phyloP scores from a whole-genome alignment of 108 stramenopile genomes.

The Cyclotella choctawhatcheeana region DNA sequence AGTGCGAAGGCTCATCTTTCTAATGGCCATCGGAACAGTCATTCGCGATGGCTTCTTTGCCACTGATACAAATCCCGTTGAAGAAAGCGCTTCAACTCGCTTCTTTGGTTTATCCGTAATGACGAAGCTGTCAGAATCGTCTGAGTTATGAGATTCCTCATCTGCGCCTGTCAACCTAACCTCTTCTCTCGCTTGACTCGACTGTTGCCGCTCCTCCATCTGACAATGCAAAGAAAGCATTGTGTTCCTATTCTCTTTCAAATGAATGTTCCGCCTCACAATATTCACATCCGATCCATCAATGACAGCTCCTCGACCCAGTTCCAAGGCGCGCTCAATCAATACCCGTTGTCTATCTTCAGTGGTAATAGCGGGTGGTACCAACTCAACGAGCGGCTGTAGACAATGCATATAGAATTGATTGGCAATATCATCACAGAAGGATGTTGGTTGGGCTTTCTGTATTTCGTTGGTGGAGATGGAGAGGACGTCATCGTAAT shows the following conservation, averaged over 20 bases:
- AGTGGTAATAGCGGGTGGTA: not conserved
- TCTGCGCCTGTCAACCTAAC: too few relatives aligned
- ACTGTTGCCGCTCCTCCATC: too few relatives aligned
- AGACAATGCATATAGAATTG: not conserved
- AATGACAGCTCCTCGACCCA: not conserved
- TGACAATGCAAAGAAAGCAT: not conserved
- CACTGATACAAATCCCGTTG: too few relatives aligned
- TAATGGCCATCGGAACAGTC: not conserved
- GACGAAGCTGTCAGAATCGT: not conserved
- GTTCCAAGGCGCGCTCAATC: not conserved
- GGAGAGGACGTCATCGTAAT: not conserved
- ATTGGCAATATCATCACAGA: conserved; percentile 1
- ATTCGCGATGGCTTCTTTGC: too few relatives aligned
- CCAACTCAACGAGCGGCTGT: not conserved
- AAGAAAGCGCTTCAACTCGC: too few relatives aligned
- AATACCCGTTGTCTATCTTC: not conserved
- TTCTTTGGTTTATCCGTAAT: too few relatives aligned
- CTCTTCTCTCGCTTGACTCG: not conserved
- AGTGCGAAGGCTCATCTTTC: not conserved
- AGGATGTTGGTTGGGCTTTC: not conserved
- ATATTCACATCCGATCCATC: not conserved
- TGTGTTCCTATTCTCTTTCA: too few relatives aligned
- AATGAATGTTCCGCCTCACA: too few relatives aligned
- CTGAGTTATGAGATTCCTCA: too few relatives aligned
- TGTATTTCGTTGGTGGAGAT: not conserved